These are phyloP conservation scores for Sporisorium graminicola DNA, from an alignment of 1,284 basidiomycete species.

Conservation along the genomic window DNA sequence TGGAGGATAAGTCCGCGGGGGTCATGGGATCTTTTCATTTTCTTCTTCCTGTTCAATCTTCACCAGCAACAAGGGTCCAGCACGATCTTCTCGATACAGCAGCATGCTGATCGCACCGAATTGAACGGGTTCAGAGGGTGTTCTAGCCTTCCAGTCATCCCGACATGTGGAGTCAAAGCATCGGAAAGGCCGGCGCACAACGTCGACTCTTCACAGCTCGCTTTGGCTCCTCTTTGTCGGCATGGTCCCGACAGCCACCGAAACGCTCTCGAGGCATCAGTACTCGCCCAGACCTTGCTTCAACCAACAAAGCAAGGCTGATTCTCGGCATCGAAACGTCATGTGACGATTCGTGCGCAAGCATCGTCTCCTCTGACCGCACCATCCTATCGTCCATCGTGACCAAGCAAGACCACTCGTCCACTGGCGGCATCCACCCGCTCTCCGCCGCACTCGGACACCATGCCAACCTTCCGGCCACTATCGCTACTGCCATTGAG, in stretches of 20 bases:
- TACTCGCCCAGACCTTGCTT: not conserved
- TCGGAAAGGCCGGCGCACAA: slow-evolving; percentile 1
- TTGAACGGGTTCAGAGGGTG: too few relatives aligned
- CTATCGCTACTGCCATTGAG: slow-evolving; percentile 51
- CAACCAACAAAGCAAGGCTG: slow-evolving; percentile 7
- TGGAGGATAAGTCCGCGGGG: slow-evolving; percentile 1
- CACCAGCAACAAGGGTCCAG: not conserved
- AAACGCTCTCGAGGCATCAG: not conserved
- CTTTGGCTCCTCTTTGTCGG: slow-evolving; percentile 9
- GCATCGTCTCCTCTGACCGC: slow-evolving; percentile 56
- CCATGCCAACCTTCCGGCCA: slow-evolving; percentile 52
- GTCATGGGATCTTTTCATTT: not conserved
- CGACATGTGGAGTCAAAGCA: slow-evolving; percentile 13
- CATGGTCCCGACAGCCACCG: not conserved
- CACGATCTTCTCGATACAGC: not conserved
- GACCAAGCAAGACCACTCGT: slow-evolving; percentile 61
- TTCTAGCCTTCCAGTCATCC: not conserved
- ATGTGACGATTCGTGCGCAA: slow-evolving; percentile 68
- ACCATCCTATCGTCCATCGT: slow-evolving; percentile 60
- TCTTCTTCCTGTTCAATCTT: not conserved
- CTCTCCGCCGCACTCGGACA: slow-evolving; percentile 58
- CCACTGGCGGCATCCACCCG: slow-evolving; percentile 64
- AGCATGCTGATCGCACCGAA: not conserved
- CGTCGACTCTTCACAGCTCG: not conserved
- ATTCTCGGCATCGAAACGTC: slow-evolving; percentile 68